Evolutionary conservation across 768 basidiomycete species (phyloP).

Genomic region (Dioszegia aurantiaca): DNA sequence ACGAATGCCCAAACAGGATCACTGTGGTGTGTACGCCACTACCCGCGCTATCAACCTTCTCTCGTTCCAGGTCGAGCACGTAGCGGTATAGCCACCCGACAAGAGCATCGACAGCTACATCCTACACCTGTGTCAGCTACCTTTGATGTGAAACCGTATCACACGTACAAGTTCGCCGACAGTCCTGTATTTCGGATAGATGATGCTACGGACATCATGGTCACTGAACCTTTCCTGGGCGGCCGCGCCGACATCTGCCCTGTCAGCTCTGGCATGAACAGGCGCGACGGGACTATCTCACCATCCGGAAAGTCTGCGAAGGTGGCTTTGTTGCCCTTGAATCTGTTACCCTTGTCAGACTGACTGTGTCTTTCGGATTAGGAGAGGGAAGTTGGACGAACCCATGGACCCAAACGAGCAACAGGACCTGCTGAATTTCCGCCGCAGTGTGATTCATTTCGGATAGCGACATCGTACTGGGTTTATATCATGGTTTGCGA

Average conservation of each 20-base stretch:
- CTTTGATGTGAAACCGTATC: not conserved
- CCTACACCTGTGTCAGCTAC: not conserved
- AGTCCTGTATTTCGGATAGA: constrained; percentile 10
- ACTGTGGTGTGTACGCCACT: constrained; percentile 4
- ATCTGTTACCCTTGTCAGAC: too few species aligned
- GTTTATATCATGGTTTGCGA: too few species aligned
- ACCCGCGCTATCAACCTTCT: constrained; percentile 5
- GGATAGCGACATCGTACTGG: not conserved
- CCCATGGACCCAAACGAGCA: constrained; percentile 13
- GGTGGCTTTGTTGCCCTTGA: constrained; percentile 10
- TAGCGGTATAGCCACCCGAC: constrained; percentile 8
- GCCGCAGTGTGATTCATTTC: not conserved
- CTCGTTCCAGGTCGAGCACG: not conserved
- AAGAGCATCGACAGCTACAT: constrained; percentile 1
- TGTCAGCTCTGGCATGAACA: not conserved
- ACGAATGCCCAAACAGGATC: constrained; percentile 12
- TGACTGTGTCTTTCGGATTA: not conserved
- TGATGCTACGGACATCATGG: constrained; percentile 1
- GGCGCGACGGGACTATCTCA: not conserved
- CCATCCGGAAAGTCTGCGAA: constrained; percentile 10
- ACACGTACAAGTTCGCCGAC: constrained; percentile 8
- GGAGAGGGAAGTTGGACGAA: not conserved
- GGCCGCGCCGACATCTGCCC: not conserved
- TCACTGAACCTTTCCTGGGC: not conserved
- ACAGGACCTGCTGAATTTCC: constrained; percentile 1